Conservation (phyloP, 208 protist species). For the Phytomonas serpens region DNA sequence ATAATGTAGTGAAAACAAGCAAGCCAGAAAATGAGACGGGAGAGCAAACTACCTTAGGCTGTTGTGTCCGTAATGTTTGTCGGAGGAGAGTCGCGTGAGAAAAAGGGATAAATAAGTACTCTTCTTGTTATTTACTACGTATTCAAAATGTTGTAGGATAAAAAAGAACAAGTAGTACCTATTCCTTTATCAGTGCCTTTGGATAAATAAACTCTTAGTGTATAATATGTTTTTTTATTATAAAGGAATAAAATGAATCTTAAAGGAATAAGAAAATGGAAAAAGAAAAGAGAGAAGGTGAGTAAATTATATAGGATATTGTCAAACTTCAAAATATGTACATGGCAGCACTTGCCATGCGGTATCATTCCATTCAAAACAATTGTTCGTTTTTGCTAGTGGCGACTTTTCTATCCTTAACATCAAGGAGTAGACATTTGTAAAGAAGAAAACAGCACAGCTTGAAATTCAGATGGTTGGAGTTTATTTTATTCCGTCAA, state of each 20-base stretch:
- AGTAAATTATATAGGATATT: constrained; percentile 2
- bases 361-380: background rate
- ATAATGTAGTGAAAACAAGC: constrained; percentile 7
- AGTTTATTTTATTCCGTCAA: constrained; percentile 3
- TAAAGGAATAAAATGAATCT: constrained; percentile 3
- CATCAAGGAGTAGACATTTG: background rate
- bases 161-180: constrained; percentile 2
- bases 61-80: background rate
- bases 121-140: constrained; percentile 1
- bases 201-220: background rate
- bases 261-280: background rate
- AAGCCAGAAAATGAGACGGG: background rate
- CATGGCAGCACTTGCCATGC: background rate
- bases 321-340: constrained; percentile 8
- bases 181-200: background rate
- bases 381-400: background rate
- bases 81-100: background rate
- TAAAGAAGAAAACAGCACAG: constrained; percentile 9
- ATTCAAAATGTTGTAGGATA: background rate
- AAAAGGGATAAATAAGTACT: background rate
- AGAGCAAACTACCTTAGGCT: background rate
- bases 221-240: constrained; percentile 13
- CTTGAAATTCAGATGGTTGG: background rate
- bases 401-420: background rate
- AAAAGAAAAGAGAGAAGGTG: constrained; percentile 4